phyloP scores from a whole-genome alignment of 2,329 filamentous ascomycete genomes.

The Fusarium equiseti region DNA sequence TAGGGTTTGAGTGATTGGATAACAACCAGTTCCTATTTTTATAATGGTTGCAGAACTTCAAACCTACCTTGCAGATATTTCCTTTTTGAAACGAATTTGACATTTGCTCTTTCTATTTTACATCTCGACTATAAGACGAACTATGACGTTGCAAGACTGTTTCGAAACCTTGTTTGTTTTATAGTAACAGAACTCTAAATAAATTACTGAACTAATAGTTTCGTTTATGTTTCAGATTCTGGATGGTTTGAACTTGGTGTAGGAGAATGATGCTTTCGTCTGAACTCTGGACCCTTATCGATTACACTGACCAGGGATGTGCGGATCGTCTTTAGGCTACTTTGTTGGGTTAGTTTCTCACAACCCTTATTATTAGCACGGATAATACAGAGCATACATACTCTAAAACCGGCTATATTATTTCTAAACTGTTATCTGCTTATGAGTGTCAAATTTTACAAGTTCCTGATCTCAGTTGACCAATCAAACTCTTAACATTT shows the following conservation, averaged over 20 bases:
- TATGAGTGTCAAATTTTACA: background rate
- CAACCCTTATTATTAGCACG: background rate
- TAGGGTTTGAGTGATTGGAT: background rate
- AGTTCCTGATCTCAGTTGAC: slow-evolving; percentile 15
- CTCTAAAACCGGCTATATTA: background rate
- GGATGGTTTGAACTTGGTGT: background rate
- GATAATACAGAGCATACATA: background rate
- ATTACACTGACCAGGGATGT: background rate
- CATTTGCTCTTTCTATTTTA: background rate
- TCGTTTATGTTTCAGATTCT: background rate
- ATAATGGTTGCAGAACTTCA: background rate
- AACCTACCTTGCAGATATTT: background rate
- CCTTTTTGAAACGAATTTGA: background rate
- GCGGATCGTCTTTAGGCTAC: background rate
- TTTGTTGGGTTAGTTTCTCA: slow-evolving; percentile 19
- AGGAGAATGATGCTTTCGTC: background rate
- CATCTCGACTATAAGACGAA: background rate
- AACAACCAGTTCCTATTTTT: background rate
- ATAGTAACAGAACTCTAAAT: no score
- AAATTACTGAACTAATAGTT: background rate
- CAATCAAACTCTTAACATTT: slow-evolving; percentile 13
- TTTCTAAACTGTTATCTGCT: background rate
- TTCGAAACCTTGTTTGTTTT: background rate
- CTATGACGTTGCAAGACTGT: background rate
- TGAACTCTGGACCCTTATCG: background rate